Conservation (phyloP, 495 filamentous ascomycete species). For the Bacidia gigantensis region DNA sequence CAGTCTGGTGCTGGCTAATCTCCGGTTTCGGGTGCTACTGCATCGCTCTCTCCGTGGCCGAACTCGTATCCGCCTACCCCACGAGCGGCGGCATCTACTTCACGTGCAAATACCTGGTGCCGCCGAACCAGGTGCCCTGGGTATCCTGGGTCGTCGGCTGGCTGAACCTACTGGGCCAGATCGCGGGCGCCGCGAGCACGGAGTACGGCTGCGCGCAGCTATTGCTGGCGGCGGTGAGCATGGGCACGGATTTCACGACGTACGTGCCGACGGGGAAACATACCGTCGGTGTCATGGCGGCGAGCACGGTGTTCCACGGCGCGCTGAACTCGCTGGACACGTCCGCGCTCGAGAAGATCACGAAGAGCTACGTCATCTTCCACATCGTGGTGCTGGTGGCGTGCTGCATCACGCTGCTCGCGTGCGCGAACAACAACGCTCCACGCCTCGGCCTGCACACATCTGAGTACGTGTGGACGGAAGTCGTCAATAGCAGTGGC, state of each 20-base stretch:
- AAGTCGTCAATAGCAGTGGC: constrained; percentile 43
- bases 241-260: constrained; percentile 38
- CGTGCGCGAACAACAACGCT: constrained; percentile 39
- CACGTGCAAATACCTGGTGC: constrained; percentile 31
- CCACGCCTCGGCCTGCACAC: constrained; percentile 23
- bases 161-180: constrained; percentile 54
- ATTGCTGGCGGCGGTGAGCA: constrained; percentile 51
- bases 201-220: constrained; percentile 57
- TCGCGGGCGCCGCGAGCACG: constrained; percentile 49
- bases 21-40: constrained; percentile 50
- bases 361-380: constrained; percentile 51
- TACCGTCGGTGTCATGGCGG: constrained; percentile 48
- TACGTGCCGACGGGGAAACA: constrained; percentile 38
- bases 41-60: constrained; percentile 43
- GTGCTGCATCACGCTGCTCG: constrained; percentile 46
- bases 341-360: constrained; percentile 48
- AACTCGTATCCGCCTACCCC: constrained; percentile 45
- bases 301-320: constrained; percentile 39
- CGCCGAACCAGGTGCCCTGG: constrained; percentile 23
- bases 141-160: constrained; percentile 42
- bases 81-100: constrained; percentile 43
- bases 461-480: constrained; percentile 48
- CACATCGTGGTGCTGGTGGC: constrained; percentile 44
- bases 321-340: constrained; percentile 47
- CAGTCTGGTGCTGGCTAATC: constrained; percentile 53